phyloP scores from a whole-genome alignment of 495 filamentous ascomycete genomes.

The Sordaria brevicollis region DNA sequence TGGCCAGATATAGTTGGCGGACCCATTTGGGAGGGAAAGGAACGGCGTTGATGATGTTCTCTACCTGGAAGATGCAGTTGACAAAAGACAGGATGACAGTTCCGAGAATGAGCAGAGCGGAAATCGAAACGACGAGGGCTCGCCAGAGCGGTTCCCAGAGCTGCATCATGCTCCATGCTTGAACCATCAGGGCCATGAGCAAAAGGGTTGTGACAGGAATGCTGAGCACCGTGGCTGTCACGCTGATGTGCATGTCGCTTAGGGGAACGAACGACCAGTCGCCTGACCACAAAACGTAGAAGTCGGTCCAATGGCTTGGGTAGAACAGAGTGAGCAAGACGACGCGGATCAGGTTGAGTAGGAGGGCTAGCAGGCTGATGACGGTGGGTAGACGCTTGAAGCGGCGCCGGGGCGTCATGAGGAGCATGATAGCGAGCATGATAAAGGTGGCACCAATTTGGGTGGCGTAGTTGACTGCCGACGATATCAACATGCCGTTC shows the following conservation, averaged over 20 bases:
- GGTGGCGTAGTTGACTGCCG: slow-evolving; percentile 57
- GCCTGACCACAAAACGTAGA: slow-evolving; percentile 47
- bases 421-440: slow-evolving; percentile 52
- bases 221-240: slow-evolving; percentile 42
- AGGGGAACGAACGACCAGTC: slow-evolving; percentile 45
- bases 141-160: slow-evolving; percentile 31
- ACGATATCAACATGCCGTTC: slow-evolving; percentile 28
- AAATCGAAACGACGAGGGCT: slow-evolving; percentile 35
- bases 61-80: slow-evolving; percentile 45
- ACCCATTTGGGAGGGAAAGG: slow-evolving; percentile 30
- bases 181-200: slow-evolving; percentile 59
- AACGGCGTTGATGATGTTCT: slow-evolving; percentile 31
- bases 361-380: slow-evolving; percentile 16
- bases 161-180: slow-evolving; percentile 55
- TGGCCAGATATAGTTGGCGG: slow-evolving; percentile 39
- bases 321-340: slow-evolving; percentile 50
- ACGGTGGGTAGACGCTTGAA: slow-evolving; percentile 12
- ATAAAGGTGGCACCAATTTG: slow-evolving; percentile 67
- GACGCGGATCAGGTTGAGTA: slow-evolving; percentile 50
- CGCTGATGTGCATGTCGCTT: slow-evolving; percentile 38
- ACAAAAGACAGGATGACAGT: slow-evolving; percentile 52
- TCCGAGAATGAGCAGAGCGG: slow-evolving; percentile 40
- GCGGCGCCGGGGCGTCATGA: slow-evolving; percentile 19
- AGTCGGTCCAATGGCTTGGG: slow-evolving; percentile 43
- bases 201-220: slow-evolving; percentile 51